A percentile compares a stretch with the other conserved stretches of the same genome.
Conservation (phyloP, 306 rosid genomes). For the Prunus persica region Prunus_persica_NCBIv2 NC_034014.1:5736501-5737000, state of each 20-base stretch:
- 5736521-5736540: neutral
- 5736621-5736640: neutral
- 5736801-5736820: neutral
- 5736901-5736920: neutral
- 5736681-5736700: neutral
- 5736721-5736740: neutral
- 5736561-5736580: neutral
- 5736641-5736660: neutral
- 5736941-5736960: neutral
- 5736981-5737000: neutral
- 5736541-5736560: neutral
- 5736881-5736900: neutral
- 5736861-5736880: neutral
- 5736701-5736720: neutral
- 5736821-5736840: neutral
- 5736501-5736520: neutral
- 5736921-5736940: no score
- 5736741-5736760: neutral
- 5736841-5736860: neutral
- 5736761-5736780: neutral
- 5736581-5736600: neutral
- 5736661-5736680: neutral
- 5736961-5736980: neutral
- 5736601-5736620: neutral
- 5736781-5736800: neutral